Percentiles rank a stretch among this genome's conserved stretches.
phyloP scores from a whole-genome alignment of 1,139 yeast species.

The Nakaseomyces uthaithaninus region DNA sequence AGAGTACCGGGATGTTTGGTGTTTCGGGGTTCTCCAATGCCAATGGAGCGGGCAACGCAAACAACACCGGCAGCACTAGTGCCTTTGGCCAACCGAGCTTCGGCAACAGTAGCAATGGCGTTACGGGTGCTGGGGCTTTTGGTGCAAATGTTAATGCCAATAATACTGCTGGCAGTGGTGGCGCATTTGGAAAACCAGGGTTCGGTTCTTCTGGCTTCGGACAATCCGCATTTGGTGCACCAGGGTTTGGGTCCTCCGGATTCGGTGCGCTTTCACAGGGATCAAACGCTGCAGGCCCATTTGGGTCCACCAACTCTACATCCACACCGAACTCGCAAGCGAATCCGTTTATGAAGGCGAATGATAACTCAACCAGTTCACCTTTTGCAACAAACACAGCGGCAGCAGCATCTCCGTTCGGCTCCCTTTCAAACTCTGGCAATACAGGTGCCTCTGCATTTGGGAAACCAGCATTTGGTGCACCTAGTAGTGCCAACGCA shows the following conservation, averaged over 20 bases:
- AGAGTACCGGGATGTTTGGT: conserved; percentile 9
- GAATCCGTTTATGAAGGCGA: not conserved
- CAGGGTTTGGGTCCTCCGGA: conserved; percentile 12
- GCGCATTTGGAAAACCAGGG: conserved; percentile 23
- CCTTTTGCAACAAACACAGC: too few relatives aligned
- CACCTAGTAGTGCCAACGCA: too few relatives aligned
- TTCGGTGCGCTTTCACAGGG: conserved; percentile 8
- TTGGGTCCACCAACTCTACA: conserved; percentile 1
- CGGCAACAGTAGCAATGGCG: conserved; percentile 4
- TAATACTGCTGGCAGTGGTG: conserved; percentile 24
- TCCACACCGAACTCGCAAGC: too few relatives aligned
- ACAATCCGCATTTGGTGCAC: conserved; percentile 15
- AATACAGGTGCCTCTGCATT: too few relatives aligned
- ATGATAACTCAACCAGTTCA: not conserved
- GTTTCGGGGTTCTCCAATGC: conserved; percentile 9
- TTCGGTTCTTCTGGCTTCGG: conserved; percentile 17
- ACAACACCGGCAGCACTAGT: conserved; percentile 2
- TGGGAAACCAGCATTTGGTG: conserved; percentile 8
- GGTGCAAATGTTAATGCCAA: not conserved
- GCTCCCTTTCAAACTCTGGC: too few relatives aligned
- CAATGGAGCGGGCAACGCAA: not conserved
- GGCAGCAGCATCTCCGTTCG: too few relatives aligned
- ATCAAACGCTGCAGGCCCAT: conserved; percentile 8
- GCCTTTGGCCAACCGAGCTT: conserved; percentile 21
- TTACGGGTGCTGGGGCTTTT: not conserved